A percentile compares a stretch with the other conserved stretches of the same genome.
phyloP scores from a whole-genome alignment of 2,329 filamentous ascomycete genomes.

The Gnomoniopsis smithogilvyi region DNA sequence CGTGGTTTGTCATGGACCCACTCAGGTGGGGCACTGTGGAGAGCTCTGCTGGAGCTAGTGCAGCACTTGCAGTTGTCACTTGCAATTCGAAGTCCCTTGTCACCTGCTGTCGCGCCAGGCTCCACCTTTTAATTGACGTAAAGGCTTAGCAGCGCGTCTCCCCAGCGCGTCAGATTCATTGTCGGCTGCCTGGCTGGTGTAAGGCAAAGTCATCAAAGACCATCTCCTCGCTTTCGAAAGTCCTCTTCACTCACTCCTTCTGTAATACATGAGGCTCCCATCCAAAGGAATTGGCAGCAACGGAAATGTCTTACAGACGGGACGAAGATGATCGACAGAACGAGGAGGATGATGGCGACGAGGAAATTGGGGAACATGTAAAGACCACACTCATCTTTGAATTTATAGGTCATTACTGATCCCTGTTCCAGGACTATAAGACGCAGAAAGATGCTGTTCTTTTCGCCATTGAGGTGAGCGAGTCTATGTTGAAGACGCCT shows the following conservation, averaged over 20 bases:
- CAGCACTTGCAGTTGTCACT: too few relatives aligned
- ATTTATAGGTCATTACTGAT: background rate
- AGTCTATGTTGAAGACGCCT: slow-evolving; percentile 76
- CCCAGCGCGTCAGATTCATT: too few relatives aligned
- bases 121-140: background rate
- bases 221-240: too few relatives aligned
- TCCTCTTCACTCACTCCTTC: too few relatives aligned
- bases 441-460: slow-evolving; percentile 96
- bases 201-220: background rate
- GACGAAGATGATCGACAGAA: slow-evolving; percentile 47
- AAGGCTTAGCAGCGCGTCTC: too few relatives aligned
- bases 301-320: slow-evolving; percentile 31
- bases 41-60: background rate
- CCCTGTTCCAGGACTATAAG: slow-evolving; percentile 69
- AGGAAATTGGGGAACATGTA: slow-evolving; percentile 42
- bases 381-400: background rate
- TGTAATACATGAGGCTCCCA: too few relatives aligned
- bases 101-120: too few relatives aligned
- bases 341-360: slow-evolving; percentile 66
- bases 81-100: too few relatives aligned
- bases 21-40: slow-evolving; percentile 4
- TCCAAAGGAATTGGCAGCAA: background rate
- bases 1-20: background rate
- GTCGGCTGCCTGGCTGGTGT: too few relatives aligned
- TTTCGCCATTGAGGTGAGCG: slow-evolving; percentile 89